A percentile compares a stretch with the other conserved stretches of the same genome.
Evolutionary conservation across 2,329 filamentous ascomycete species (phyloP).

Genomic region (Pseudofabraea citricarpa): DNA sequence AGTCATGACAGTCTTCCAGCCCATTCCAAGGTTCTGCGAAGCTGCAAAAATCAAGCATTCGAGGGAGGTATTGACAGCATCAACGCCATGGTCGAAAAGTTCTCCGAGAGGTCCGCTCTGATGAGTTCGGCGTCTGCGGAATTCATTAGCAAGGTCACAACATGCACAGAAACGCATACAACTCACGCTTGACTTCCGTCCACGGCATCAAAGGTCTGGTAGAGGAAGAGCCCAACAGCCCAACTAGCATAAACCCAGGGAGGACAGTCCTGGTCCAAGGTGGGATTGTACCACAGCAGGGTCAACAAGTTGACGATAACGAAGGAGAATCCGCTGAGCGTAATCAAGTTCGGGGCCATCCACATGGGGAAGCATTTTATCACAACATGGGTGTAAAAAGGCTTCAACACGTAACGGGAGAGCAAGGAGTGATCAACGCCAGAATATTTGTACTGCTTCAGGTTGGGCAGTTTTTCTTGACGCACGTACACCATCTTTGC

Average conservation of each 20-base stretch:
- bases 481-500: constrained; percentile 87
- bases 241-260: constrained; percentile 93
- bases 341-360: constrained; percentile 90
- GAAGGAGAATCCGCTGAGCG: constrained; percentile 84
- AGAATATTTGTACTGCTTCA: constrained; percentile 95
- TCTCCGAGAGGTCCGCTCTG: constrained; percentile 94
- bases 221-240: constrained; percentile 85
- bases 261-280: constrained; percentile 87
- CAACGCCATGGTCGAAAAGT: constrained; percentile 95
- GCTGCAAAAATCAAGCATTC: constrained; percentile 89
- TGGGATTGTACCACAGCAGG: constrained; percentile 93
- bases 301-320: constrained; percentile 87
- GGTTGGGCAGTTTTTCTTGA: constrained; percentile 79
- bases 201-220: constrained; percentile 97
- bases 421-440: constrained; percentile 84
- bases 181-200: constrained; percentile 89
- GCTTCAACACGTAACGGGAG: constrained; percentile 92
- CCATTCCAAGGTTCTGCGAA: constrained; percentile 87
- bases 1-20: constrained; percentile 79
- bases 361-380: constrained; percentile 92
- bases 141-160: constrained; percentile 5
- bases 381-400: constrained; percentile 92
- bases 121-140: constrained; percentile 68
- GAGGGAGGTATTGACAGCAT: constrained; percentile 93
- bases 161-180: background rate